Evolutionary conservation across 768 basidiomycete species (phyloP), one percentile per base, ranked within the genome.

Genomic region (Dioszegia crocea): DNA sequence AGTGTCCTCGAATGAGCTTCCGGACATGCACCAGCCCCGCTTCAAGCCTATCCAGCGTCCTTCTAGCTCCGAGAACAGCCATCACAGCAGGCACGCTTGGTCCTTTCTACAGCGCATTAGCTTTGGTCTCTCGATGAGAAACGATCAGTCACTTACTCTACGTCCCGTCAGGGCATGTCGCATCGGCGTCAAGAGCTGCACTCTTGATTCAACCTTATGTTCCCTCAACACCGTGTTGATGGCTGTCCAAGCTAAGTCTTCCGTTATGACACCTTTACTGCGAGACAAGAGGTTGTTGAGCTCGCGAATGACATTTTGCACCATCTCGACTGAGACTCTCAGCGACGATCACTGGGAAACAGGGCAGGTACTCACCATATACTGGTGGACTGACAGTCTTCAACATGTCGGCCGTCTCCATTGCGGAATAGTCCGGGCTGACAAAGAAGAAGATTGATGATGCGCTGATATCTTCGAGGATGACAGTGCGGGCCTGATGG

Each of bases 161-260:
- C 85, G 83, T 1, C 86, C 92, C 0, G 87, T 91, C 64, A 96
- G 72, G 2, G 87, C 88, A 70, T 88, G 84, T 52, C 93, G 78
- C 50, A 94, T 75, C 0, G 84, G 82, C 1, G 82, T 86, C 85
- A 92, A 86, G 64, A 89, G 84, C 21, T 78, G 64, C 51, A 83
- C 86, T 43, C 67, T 67, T n/a, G 52, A 59, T 38, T 64, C 55
- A 24, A 65, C 38, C 2, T 54, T 30, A 1, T 63, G 17, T 38
- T 54, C 39, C 19, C 55, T 44, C 16, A 65, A 45, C 14, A 68
- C 47, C 0, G 44, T 40, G 17, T 78, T 75, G 17, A 75, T 67
- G 11, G 68, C 61, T 5, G 80, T 73, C 82, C 81, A 85, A 1
- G 68, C 64, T 8, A 68, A 59, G 10, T 80, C 62, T 12, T 79